Evolutionary conservation across 1,284 basidiomycete genomes (phyloP).

Genomic region (Porodaedalea pini): DNA sequence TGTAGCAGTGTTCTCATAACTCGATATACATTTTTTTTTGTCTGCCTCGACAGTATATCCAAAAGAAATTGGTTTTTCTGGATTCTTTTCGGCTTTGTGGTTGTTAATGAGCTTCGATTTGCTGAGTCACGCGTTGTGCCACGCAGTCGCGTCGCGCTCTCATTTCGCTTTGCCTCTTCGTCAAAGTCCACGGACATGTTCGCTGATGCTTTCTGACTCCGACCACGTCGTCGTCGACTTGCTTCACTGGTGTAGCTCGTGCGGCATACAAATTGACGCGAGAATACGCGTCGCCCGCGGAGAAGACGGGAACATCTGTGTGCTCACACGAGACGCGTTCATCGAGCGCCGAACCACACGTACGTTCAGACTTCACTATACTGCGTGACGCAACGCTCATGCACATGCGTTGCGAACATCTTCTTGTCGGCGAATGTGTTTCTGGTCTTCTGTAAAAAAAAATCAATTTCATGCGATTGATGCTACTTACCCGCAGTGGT

Average conservation of each 20-base stretch:
- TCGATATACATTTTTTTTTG: not conserved
- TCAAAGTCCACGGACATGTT: constrained; percentile 10
- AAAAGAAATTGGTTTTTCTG: no score
- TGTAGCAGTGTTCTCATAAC: not conserved
- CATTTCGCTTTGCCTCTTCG: constrained; percentile 1
- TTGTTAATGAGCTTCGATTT: not conserved
- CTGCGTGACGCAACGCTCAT: not conserved
- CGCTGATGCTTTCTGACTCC: constrained; percentile 7
- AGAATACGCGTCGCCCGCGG: constrained; percentile 19
- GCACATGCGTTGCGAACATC: not conserved
- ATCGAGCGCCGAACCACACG: constrained; percentile 17
- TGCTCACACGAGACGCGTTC: constrained; percentile 13
- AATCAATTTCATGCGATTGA: not conserved
- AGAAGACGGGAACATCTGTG: constrained; percentile 13
- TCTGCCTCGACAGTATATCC: not conserved
- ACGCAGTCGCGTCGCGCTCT: not conserved
- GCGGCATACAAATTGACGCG: constrained; percentile 16
- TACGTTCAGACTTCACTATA: constrained; percentile 8
- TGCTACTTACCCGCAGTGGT: constrained; percentile 23
- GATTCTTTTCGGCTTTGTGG: not conserved
- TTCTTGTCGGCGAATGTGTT: not conserved
- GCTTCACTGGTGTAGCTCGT: constrained; percentile 14
- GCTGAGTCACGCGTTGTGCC: not conserved
- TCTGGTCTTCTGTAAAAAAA: not conserved
- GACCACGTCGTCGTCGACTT: constrained; percentile 10